Evolutionary conservation across 2,329 filamentous ascomycete genomes (phyloP).

Genomic region (Teratosphaeriaceae sp.): DNA sequence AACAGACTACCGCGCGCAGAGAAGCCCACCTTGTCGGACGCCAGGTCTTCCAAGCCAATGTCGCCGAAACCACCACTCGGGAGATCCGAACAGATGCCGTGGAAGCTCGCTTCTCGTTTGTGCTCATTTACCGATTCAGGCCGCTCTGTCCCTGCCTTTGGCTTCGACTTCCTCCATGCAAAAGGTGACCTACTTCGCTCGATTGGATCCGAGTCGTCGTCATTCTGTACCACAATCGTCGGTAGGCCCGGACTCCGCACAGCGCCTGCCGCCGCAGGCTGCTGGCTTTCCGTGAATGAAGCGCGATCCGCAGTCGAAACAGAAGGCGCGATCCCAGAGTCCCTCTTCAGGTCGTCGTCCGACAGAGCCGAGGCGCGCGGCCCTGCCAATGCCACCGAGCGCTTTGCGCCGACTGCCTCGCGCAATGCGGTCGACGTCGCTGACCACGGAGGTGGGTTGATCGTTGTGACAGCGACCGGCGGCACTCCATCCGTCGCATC

Average conservation of each 20-base stretch:
- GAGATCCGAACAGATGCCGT: slow-evolving; percentile 49
- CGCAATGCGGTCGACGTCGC: neutral
- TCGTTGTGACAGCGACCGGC: slow-evolving; percentile 9
- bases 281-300: slow-evolving; percentile 14
- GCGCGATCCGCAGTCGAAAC: slow-evolving; percentile 13
- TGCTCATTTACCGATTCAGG: slow-evolving; percentile 5
- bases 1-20: slow-evolving; percentile 56
- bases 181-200: slow-evolving; percentile 15
- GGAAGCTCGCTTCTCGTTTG: slow-evolving; percentile 32
- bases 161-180: slow-evolving; percentile 11
- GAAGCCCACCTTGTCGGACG: slow-evolving; percentile 49
- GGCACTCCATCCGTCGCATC: slow-evolving; percentile 11
- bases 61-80: slow-evolving; percentile 46
- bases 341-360: slow-evolving; percentile 24
- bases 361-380: slow-evolving; percentile 4
- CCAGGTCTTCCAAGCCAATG: slow-evolving; percentile 45
- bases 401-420: slow-evolving; percentile 1
- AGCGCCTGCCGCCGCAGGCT: slow-evolving; percentile 14
- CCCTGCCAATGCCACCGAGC: slow-evolving; percentile 3
- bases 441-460: slow-evolving; percentile 6
- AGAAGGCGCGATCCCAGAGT: slow-evolving; percentile 28
- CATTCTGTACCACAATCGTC: slow-evolving; percentile 40
- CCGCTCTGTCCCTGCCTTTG: slow-evolving; percentile 4
- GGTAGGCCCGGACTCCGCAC: slow-evolving; percentile 36
- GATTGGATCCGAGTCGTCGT: slow-evolving; percentile 15